Evolutionary conservation across 129 eudicot genomes (phyloP).

Genomic region (Flaveria sonorensis): DNA sequence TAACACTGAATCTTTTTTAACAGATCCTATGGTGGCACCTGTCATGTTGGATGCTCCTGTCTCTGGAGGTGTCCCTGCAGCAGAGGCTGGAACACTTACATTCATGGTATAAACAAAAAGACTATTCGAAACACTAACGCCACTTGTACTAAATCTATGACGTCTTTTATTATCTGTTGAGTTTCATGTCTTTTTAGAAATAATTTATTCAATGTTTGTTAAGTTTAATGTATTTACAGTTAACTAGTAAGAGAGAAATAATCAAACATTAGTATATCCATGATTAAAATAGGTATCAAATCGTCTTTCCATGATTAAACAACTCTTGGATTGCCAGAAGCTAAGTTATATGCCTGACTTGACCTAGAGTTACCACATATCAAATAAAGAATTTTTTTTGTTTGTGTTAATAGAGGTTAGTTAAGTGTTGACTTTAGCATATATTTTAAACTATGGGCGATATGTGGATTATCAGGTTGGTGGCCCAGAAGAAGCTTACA

Average conservation of each 20-base stretch:
- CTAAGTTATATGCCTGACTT: not conserved
- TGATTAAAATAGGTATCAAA: no score
- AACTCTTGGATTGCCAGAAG: not conserved
- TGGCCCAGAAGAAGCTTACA: conserved; percentile 82
- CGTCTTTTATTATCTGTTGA: not conserved
- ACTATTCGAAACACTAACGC: not conserved
- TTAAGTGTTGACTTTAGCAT: conserved; percentile 1
- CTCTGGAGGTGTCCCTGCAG: conserved; percentile 94
- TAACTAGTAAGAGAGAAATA: not conserved
- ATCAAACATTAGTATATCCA: not conserved
- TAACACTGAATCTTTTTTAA: conserved; percentile 1
- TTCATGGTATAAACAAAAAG: conserved; percentile 64
- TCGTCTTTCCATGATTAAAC: not conserved
- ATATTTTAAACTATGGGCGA: conserved; percentile 10
- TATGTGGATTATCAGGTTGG: conserved; percentile 64
- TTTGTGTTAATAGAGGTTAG: not conserved
- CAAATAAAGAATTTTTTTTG: not conserved
- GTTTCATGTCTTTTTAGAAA: no score
- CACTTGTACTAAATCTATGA: not conserved
- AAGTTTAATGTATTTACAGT: no score
- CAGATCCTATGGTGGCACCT: conserved; percentile 53
- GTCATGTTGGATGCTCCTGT: conserved; percentile 99
- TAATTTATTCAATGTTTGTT: no score
- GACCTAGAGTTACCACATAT: not conserved
- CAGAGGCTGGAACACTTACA: conserved; percentile 81